Evolutionary conservation across 2,329 filamentous ascomycete species (phyloP).

Genomic region (Didymella keratinophila): DNA sequence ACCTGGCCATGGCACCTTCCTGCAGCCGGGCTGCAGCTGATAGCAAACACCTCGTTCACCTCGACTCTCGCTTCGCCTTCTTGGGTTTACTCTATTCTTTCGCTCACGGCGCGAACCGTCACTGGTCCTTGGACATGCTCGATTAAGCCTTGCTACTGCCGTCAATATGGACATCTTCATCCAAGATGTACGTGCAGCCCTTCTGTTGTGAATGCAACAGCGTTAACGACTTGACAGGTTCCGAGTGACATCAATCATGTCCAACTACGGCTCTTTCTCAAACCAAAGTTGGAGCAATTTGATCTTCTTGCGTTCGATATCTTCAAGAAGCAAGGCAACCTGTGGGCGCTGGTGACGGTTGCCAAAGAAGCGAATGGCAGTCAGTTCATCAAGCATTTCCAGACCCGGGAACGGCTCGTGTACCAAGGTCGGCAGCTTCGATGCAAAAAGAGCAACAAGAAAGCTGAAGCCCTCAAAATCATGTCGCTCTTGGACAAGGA

Average conservation of each 20-base stretch:
- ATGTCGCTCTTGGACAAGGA: conserved; percentile 36
- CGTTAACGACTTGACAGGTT: conserved; percentile 33
- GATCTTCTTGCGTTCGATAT: conserved; percentile 55
- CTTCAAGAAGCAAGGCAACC: conserved; percentile 49
- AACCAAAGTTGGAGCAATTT: conserved; percentile 48
- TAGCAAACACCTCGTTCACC: conserved; percentile 9
- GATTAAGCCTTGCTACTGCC: too few relatives aligned
- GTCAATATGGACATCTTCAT: conserved; percentile 38
- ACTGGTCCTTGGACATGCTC: neutral
- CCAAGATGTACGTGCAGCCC: conserved; percentile 26
- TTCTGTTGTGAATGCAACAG: too few relatives aligned
- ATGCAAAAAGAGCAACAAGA: conserved; percentile 28
- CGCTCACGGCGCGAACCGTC: neutral
- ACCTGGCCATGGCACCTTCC: neutral
- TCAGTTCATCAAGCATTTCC: conserved; percentile 54
- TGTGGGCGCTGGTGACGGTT: conserved; percentile 58
- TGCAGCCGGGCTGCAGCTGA: conserved; percentile 3
- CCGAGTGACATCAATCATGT: conserved; percentile 53
- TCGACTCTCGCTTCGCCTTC: neutral
- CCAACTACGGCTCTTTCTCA: conserved; percentile 53
- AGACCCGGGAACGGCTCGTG: conserved; percentile 28
- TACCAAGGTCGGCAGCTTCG: conserved; percentile 23
- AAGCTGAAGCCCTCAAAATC: conserved; percentile 35
- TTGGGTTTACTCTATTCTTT: neutral
- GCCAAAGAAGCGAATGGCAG: conserved; percentile 50